Conservation (phyloP, 1,139 yeast species). For the Protomyces inouyei region DNA sequence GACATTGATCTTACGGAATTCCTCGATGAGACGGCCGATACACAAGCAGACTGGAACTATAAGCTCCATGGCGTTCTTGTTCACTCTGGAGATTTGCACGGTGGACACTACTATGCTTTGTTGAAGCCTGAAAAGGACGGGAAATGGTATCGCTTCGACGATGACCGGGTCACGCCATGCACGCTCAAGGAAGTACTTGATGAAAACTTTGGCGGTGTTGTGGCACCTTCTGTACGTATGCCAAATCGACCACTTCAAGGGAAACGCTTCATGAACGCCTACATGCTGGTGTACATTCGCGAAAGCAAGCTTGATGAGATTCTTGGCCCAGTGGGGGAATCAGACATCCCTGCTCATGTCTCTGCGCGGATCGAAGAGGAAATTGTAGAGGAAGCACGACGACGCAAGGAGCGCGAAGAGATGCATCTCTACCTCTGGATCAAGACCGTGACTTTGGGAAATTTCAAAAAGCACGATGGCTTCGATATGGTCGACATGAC, state of each 20-base stretch:
- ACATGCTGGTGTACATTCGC: constrained; percentile 90
- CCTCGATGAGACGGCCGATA: constrained; percentile 56
- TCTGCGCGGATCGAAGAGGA: constrained; percentile 62
- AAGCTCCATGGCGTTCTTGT: constrained; percentile 83
- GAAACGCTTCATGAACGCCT: constrained; percentile 86
- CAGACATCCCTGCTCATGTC: constrained; percentile 65
- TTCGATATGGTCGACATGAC: constrained; percentile 56
- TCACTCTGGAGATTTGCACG: constrained; percentile 90
- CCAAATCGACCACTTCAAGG: constrained; percentile 31
- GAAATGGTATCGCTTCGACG: constrained; percentile 89
- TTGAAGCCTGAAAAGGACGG: constrained; percentile 70
- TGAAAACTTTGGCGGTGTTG: constrained; percentile 84
- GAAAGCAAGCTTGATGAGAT: constrained; percentile 56
- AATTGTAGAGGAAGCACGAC: constrained; percentile 50
- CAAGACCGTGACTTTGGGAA: constrained; percentile 50
- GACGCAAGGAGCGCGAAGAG: constrained; percentile 68
- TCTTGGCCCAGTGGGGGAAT: constrained; percentile 54
- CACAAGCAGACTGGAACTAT: constrained; percentile 67
- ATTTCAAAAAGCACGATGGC: constrained; percentile 60
- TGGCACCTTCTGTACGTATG: constrained; percentile 47
- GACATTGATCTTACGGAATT: constrained; percentile 74
- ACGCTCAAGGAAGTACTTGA: constrained; percentile 80
- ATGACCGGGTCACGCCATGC: constrained; percentile 86
- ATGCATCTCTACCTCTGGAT: constrained; percentile 67
- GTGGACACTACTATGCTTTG: constrained; percentile 95